phyloP scores from a whole-genome alignment of 371 early-diverging fungal species.

The Blastocladiella emersonii region DNA sequence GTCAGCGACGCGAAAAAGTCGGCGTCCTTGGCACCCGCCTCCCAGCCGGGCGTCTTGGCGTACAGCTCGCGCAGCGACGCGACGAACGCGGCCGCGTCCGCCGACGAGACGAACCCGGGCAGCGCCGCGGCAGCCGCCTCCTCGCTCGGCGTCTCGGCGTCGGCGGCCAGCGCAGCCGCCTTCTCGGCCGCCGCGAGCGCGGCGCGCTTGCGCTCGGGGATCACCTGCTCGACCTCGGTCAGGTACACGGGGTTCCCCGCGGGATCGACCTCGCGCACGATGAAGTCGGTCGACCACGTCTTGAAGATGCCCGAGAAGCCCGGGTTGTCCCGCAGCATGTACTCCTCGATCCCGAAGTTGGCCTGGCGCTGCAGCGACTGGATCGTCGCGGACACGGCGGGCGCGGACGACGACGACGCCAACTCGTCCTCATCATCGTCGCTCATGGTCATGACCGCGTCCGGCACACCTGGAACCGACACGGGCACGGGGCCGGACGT shows the following conservation, averaged over 20 bases:
- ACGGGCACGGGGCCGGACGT: too few species aligned
- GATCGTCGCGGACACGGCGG: background rate
- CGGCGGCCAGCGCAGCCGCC: background rate
- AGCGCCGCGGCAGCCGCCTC: background rate
- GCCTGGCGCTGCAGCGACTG: background rate
- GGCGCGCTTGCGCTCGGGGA: background rate
- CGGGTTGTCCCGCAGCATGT: background rate
- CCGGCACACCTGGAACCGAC: too few species aligned
- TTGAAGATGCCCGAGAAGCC: background rate
- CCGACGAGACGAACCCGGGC: background rate
- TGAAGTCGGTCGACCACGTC: constrained; percentile 44
- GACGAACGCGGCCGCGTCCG: background rate
- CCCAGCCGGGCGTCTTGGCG: background rate
- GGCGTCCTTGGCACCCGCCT: too few species aligned
- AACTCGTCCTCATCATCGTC: too few species aligned
- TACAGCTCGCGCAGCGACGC: constrained; percentile 12
- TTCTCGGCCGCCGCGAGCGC: background rate
- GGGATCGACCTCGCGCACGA: constrained; percentile 83
- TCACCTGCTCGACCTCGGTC: constrained; percentile 15
- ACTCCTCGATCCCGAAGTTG: background rate
- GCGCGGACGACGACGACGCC: too few species aligned
- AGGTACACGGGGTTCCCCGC: constrained; percentile 57
- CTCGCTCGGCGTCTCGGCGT: background rate
- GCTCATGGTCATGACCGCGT: too few species aligned
- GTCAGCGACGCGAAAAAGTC: too few species aligned